These are phyloP conservation scores for Cupressus sempervirens DNA, from an alignment of 75 land plant species.

Conservation along the genomic window DNA sequence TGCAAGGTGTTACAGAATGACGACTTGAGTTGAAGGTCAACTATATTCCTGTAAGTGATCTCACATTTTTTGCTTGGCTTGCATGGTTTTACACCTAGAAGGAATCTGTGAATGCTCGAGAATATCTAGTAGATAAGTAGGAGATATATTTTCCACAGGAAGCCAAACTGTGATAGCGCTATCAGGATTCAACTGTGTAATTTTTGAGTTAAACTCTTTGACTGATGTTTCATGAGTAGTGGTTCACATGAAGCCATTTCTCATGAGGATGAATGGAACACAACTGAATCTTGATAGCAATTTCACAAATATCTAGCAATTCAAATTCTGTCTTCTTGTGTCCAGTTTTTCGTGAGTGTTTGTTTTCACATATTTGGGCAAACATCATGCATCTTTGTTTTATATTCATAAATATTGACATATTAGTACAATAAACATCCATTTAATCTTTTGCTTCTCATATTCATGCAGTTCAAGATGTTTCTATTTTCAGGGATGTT, in stretches of 20 bases:
- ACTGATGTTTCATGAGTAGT: no score
- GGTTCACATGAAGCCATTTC: no score
- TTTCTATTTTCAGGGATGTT: background rate
- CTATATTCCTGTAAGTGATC: background rate
- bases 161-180: no score
- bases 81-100: background rate
- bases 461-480: background rate
- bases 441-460: background rate
- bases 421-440: background rate
- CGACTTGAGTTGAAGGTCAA: background rate
- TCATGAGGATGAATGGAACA: no score
- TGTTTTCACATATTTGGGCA: background rate
- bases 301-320: background rate
- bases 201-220: no score
- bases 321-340: background rate
- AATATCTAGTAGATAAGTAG: background rate
- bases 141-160: no score
- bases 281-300: no score
- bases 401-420: no score
- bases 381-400: background rate
- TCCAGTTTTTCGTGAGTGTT: background rate
- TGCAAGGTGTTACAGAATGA: background rate
- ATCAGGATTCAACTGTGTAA: no score
- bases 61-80: background rate
- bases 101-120: background rate